phyloP scores from a whole-genome alignment of 345 rosid species.

The Rhizophora mangle region DNA sequence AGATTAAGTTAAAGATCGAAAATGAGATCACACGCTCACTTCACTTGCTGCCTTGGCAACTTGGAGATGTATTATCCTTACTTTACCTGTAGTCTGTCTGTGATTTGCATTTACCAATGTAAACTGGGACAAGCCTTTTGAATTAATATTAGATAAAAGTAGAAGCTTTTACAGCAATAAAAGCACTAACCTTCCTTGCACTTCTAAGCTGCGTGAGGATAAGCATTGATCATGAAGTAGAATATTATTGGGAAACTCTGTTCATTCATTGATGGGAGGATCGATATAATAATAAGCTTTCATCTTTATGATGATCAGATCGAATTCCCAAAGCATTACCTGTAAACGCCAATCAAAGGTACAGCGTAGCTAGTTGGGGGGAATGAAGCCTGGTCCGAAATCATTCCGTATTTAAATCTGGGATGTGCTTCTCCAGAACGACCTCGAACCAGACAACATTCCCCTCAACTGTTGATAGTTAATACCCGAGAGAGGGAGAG shows the following conservation, averaged over 20 bases:
- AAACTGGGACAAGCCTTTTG: no score
- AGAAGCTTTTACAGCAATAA: no score
- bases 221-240: not conserved
- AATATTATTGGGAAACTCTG: no score
- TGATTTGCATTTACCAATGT: no score
- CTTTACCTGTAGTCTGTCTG: no score
- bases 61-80: not conserved
- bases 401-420: slow-evolving; percentile 24
- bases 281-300: no score
- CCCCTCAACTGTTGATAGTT: slow-evolving; percentile 51
- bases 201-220: not conserved
- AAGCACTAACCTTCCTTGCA: no score
- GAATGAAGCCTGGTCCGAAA: slow-evolving; percentile 99
- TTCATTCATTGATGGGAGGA: no score
- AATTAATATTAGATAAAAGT: no score
- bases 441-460: slow-evolving; percentile 81
- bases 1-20: not conserved
- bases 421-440: slow-evolving; percentile 25
- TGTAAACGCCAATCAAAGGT: not conserved
- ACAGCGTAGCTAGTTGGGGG: slow-evolving; percentile 53
- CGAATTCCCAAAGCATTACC: no score
- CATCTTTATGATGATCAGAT: no score
- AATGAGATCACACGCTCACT: not conserved
- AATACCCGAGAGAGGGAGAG: not conserved
- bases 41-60: no score